Evolutionary conservation across 257 asterid species (phyloP).

Genomic region (Fraxinus quadrangulata): DNA sequence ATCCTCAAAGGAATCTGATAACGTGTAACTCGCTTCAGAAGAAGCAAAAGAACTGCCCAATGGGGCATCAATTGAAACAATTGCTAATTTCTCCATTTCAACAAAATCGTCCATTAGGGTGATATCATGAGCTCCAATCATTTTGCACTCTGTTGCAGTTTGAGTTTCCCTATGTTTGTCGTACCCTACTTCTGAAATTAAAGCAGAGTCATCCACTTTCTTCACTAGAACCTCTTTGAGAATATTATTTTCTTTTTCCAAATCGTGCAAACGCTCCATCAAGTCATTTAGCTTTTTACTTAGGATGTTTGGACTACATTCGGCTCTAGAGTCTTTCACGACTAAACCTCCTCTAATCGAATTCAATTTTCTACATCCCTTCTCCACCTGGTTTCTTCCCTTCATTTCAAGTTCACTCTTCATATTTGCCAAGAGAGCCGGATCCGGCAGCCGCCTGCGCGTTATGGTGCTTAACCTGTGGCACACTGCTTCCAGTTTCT

Average conservation of each 20-base stretch:
- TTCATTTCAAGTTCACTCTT: conserved; percentile 45
- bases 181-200: conserved; percentile 26
- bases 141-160: conserved; percentile 35
- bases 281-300: conserved; percentile 47
- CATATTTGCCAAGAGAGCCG: conserved; percentile 31
- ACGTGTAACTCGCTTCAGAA: conserved; percentile 28
- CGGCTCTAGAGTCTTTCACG: conserved; percentile 24
- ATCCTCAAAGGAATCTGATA: conserved; percentile 32
- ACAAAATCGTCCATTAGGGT: conserved; percentile 92
- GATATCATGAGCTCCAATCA: conserved; percentile 72
- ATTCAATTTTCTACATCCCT: conserved; percentile 37
- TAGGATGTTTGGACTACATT: conserved; percentile 27
- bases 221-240: conserved; percentile 50
- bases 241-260: conserved; percentile 64
- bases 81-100: conserved; percentile 92
- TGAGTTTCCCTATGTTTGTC: conserved; percentile 21
- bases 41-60: conserved; percentile 28
- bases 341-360: conserved; percentile 33
- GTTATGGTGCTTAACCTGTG: conserved; percentile 64
- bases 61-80: conserved; percentile 65
- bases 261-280: conserved; percentile 54
- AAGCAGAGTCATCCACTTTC: conserved; percentile 53
- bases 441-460: conserved; percentile 60
- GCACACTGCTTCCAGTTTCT: conserved; percentile 79
- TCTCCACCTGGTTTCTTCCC: conserved; percentile 38